phyloP scores from a whole-genome alignment of 2,329 filamentous ascomycete species.

The Erysiphe neolycopersici region DNA sequence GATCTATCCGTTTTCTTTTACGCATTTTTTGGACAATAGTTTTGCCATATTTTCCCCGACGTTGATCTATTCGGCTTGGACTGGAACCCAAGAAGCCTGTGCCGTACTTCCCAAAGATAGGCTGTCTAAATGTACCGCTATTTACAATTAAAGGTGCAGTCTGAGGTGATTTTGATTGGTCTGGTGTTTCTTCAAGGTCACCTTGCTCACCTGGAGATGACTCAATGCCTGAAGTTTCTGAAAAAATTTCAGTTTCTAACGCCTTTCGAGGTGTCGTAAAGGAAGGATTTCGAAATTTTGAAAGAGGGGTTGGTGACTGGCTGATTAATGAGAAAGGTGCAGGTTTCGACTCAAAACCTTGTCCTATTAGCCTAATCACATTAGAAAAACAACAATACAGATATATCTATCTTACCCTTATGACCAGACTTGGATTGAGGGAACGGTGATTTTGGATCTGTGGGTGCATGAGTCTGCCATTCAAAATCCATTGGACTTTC shows the following conservation, averaged over 20 bases:
- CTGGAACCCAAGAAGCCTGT: constrained; percentile 15
- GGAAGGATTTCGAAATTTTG: constrained; percentile 32
- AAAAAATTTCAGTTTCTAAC: constrained; percentile 24
- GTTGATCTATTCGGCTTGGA: constrained; percentile 39
- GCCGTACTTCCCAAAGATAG: constrained; percentile 18
- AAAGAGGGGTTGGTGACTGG: constrained; percentile 19
- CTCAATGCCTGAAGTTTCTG: constrained; percentile 29
- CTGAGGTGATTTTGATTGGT: constrained; percentile 24
- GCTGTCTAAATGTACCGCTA: constrained; percentile 19
- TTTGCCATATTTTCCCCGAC: constrained; percentile 21
- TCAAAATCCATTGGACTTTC: constrained; percentile 42
- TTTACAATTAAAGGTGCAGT: constrained; percentile 25
- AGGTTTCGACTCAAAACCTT: not conserved
- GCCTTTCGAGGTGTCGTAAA: constrained; percentile 36
- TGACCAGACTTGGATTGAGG: constrained; percentile 16
- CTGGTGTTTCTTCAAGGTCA: constrained; percentile 23
- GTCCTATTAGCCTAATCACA: not conserved
- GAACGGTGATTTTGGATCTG: constrained; percentile 36
- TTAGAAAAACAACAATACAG: not conserved
- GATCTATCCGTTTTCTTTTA: constrained; percentile 19
- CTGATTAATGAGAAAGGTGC: constrained; percentile 15
- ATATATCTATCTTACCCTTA: constrained; percentile 4
- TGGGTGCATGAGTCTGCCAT: constrained; percentile 28
- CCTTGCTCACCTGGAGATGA: constrained; percentile 29
- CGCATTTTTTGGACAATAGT: constrained; percentile 22